Evolutionary conservation across 345 rosid species (phyloP).

Genomic region (Alliaria petiolata): DNA sequence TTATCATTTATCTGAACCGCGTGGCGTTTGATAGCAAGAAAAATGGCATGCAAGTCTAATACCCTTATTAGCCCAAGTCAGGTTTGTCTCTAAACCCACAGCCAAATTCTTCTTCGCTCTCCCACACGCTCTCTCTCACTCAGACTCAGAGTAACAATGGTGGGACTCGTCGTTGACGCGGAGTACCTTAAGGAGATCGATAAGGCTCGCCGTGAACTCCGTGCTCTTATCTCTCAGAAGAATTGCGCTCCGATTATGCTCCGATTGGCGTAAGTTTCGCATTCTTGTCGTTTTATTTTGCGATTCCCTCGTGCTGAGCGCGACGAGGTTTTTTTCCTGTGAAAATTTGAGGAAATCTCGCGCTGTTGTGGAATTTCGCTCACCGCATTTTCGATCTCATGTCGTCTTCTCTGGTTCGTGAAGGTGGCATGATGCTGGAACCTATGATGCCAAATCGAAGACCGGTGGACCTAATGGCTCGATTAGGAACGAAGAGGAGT

Average conservation of each 20-base stretch:
- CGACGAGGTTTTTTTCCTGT: too few relatives aligned
- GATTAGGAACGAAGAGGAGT: constrained; percentile 81
- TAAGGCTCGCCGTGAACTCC: constrained; percentile 92
- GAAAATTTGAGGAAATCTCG: too few relatives aligned
- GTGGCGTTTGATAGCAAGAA: too few relatives aligned
- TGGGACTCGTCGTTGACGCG: constrained; percentile 64
- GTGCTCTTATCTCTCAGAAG: constrained; percentile 74
- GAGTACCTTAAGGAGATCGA: constrained; percentile 83
- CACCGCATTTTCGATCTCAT: background rate
- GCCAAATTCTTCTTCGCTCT: too few relatives aligned
- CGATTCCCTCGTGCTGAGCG: too few relatives aligned
- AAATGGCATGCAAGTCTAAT: too few relatives aligned
- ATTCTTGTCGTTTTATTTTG: background rate
- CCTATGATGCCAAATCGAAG: constrained; percentile 69
- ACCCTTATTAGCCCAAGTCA: too few relatives aligned
- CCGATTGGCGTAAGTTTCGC: constrained; percentile 70
- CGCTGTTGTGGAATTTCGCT: too few relatives aligned
- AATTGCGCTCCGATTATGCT: constrained; percentile 98
- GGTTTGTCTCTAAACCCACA: too few relatives aligned
- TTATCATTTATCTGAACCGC: too few relatives aligned
- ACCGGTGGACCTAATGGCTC: constrained; percentile 96
- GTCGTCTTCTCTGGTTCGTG: constrained; percentile 3
- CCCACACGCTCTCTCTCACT: too few relatives aligned
- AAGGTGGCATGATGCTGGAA: constrained; percentile 98
- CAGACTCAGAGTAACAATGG: constrained; percentile 35